phyloP scores from a whole-genome alignment of 805 yeast species.

The Metschnikowia kofuensis region DNA sequence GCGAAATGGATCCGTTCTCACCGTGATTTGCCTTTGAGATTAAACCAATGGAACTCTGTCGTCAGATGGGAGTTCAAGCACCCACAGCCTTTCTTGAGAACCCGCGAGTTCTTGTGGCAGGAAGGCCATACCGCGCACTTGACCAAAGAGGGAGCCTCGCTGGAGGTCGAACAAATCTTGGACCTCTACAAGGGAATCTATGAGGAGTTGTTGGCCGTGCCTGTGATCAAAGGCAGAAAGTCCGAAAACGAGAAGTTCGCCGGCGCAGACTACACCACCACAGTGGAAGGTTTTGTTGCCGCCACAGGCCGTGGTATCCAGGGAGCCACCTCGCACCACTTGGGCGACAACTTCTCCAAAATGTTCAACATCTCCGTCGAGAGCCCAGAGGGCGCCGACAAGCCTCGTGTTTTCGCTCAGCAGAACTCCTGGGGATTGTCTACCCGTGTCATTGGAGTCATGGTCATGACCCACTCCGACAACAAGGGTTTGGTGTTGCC shows the following conservation, averaged over 20 bases:
- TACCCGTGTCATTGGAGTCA: slow-evolving; percentile 97
- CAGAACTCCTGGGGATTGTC: slow-evolving; percentile 99
- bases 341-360: slow-evolving; percentile 97
- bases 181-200: slow-evolving; percentile 83
- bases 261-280: slow-evolving; percentile 94
- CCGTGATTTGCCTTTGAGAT: slow-evolving; percentile 92
- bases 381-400: slow-evolving; percentile 87
- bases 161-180: slow-evolving; percentile 82
- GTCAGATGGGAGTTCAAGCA: slow-evolving; percentile 99
- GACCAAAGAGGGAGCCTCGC: slow-evolving; percentile 73
- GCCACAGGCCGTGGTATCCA: slow-evolving; percentile 99
- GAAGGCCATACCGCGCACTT: slow-evolving; percentile 99
- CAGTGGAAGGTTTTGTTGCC: slow-evolving; percentile 95
- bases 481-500: slow-evolving; percentile 98
- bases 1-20: slow-evolving; percentile 99
- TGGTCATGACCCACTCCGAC: slow-evolving; percentile 98
- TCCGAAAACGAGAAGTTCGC: slow-evolving; percentile 98
- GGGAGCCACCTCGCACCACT: slow-evolving; percentile 97
- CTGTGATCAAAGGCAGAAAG: slow-evolving; percentile 91
- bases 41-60: slow-evolving; percentile 99
- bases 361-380: slow-evolving; percentile 97
- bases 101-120: slow-evolving; percentile 99
- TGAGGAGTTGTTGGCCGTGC: slow-evolving; percentile 93
- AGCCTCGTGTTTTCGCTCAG: slow-evolving; percentile 83
- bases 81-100: slow-evolving; percentile 98